These are phyloP conservation scores for Gnomoniopsis sp. DNA, from an alignment of 2,329 filamentous ascomycete species.

Conservation along the genomic window DNA sequence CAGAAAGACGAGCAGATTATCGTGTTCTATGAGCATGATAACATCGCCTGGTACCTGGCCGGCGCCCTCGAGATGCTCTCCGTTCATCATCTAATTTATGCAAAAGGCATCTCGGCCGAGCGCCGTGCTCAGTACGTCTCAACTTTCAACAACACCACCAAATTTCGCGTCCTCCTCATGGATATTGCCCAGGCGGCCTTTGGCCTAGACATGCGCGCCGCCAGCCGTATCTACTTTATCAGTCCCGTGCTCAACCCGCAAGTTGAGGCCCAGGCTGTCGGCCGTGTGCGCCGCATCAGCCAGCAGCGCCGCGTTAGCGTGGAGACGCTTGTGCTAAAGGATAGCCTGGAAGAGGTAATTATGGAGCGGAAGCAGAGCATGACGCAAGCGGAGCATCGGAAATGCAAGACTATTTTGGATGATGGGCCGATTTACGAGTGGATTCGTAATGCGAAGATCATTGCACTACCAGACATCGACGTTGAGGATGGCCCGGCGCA, in stretches of 20 bases:
- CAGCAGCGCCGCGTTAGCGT: conserved; percentile 77
- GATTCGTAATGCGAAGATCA: conserved; percentile 52
- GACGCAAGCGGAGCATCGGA: conserved; percentile 62
- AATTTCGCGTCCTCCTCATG: conserved; percentile 79
- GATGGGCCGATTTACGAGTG: conserved; percentile 55
- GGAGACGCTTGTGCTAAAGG: conserved; percentile 77
- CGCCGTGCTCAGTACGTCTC: conserved; percentile 72
- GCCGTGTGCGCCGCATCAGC: conserved; percentile 82
- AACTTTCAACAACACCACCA: conserved; percentile 67
- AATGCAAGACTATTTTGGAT: conserved; percentile 55
- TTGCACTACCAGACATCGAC: conserved; percentile 25
- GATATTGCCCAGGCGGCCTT: conserved; percentile 87
- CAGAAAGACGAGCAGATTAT: conserved; percentile 79
- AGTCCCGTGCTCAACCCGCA: conserved; percentile 83
- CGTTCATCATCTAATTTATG: conserved; percentile 64
- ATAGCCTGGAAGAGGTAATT: conserved; percentile 83
- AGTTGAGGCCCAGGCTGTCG: conserved; percentile 87
- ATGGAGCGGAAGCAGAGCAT: conserved; percentile 70
- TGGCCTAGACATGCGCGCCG: conserved; percentile 79
- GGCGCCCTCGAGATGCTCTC: conserved; percentile 73
- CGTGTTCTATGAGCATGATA: conserved; percentile 88
- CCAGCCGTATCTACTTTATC: conserved; percentile 84
- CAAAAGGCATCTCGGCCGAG: conserved; percentile 56
- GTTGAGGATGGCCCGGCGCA: conserved; percentile 37
- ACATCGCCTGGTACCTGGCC: conserved; percentile 81